Base-by-base conservation (phyloP, 192 early-diverging fungal species). In the Pecoramyces ruminantium region DNA sequence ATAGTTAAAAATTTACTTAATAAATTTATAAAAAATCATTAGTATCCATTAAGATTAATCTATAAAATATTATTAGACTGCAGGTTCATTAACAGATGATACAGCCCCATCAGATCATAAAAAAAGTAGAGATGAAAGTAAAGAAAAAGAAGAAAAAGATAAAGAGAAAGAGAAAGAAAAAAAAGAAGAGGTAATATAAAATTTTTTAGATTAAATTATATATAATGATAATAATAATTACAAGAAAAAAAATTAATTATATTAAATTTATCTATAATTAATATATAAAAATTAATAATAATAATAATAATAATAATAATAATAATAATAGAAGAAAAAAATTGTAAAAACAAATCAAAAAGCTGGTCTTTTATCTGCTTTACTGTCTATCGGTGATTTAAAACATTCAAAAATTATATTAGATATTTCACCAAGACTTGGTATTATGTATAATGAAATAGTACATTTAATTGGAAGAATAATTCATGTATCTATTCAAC, bases 361-460 rank as follows among this genome's bases (percentile, higher is more conserved):
- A 77, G 86, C 91, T 38, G 88, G 88, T 21, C 79, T 95, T 15
- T 80, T 87, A 18, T 85, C 86, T 16, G 90, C 92, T 25, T 84
- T 94, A 5, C 30, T 94, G 0, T 87, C 88, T 6, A 87, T 94
- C 8, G 94, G 94, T 11, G 91, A 91, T 42, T 21, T 92, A 1
- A 80, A 82, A 5, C 82, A 90, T 30, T 89, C 90, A 27, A 78
- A 87, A 30, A 78, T 86, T 17, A 85, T 92, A 13, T 77, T 95
- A 5, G 83, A 87, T 8, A 83, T 88, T 25, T 85, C 87, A 13
- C 89, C 91, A 12, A 82, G 86, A 25, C 30, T 94, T 1, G 81
- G 84, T 28, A 83, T 86, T 16, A 83, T 89, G 29, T 83, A 93
- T 27, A 90, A 92, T 1, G 91, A 90, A 13, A 85, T 94, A 27